Conservation (phyloP, 176 grass and related monocot species). For the Zea mays region Zm-B73-REFERENCE-NAM-5.0 NC_050100.1:217618501-217619000, state of each 20-base stretch:
- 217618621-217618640: not conserved
- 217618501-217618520: conserved; percentile 27
- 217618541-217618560: not conserved
- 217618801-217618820: conserved; percentile 19
- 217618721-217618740: conserved; percentile 71
- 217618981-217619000: not conserved
- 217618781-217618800: conserved; percentile 66
- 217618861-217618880: not conserved
- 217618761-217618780: conserved; percentile 85
- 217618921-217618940: not conserved
- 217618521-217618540: conserved; percentile 20
- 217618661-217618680: conserved; percentile 25
- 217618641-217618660: not conserved
- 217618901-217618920: not conserved
- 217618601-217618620: not conserved
- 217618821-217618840: not conserved
- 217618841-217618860: not conserved
- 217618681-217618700: conserved; percentile 31
- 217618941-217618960: not conserved
- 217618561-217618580: not conserved
- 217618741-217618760: conserved; percentile 68
- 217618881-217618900: not conserved
- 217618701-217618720: conserved; percentile 34
- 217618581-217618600: not conserved
- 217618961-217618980: not conserved